These are phyloP conservation scores for Zygosaccharomyces siamensis DNA, from an alignment of 805 yeast species.

Conservation along the genomic window DNA sequence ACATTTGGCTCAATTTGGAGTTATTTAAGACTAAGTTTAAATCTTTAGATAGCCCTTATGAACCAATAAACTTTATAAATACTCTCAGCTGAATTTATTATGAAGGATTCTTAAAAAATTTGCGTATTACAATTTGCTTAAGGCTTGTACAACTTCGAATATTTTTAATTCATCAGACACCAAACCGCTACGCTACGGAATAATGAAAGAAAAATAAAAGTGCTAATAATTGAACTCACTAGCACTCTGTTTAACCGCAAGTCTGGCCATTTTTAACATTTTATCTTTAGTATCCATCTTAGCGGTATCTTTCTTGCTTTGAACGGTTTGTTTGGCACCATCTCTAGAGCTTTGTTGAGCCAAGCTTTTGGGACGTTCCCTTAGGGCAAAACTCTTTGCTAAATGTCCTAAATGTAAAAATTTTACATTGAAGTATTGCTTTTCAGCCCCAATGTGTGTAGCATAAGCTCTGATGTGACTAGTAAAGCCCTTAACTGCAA, in stretches of 20 bases:
- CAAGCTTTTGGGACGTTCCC: constrained; percentile 87
- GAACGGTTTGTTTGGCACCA: constrained; percentile 19
- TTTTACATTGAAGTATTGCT: constrained; percentile 75
- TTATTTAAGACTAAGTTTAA: background rate
- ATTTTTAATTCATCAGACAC: background rate
- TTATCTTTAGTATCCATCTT: constrained; percentile 54
- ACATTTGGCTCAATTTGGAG: too few species aligned
- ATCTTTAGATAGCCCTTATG: background rate
- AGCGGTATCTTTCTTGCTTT: constrained; percentile 7
- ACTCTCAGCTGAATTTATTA: background rate
- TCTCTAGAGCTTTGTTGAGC: constrained; percentile 40
- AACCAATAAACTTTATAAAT: background rate
- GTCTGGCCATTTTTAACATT: constrained; percentile 70
- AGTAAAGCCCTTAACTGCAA: constrained; percentile 76
- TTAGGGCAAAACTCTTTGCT: constrained; percentile 88
- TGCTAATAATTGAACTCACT: constrained; percentile 63
- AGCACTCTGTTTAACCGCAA: constrained; percentile 57
- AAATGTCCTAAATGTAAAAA: constrained; percentile 88
- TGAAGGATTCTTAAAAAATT: background rate
- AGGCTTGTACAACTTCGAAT: background rate
- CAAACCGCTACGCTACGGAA: background rate
- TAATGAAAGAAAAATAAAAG: background rate
- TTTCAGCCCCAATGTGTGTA: constrained; percentile 81
- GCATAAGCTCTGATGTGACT: constrained; percentile 94
- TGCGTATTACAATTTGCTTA: background rate